Evolutionary conservation across 352 stramenopile genomes (phyloP), one percentile per base, ranked within the genome.

Genomic region (Aphanomyces cochlioides): DNA sequence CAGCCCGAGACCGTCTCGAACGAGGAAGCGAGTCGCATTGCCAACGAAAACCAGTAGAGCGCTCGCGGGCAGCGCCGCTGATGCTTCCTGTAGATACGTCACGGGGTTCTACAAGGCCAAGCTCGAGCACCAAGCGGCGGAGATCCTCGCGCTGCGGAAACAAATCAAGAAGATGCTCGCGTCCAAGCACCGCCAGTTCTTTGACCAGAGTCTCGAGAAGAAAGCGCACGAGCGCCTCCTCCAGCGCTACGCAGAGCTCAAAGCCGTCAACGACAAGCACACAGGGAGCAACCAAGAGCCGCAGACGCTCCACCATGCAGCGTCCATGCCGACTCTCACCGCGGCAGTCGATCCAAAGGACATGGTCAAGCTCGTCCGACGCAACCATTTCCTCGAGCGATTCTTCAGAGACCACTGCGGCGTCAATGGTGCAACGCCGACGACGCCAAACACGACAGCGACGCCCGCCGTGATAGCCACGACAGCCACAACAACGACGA

Each of bases 101-200:
- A 69, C 89, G 10, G 77, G 81, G 34, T 76, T 88, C 40, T 91
- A 91, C 67, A 78, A 79, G 36, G 67, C 69, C 34, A 80, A 81
- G 72, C 72, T 84, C 56, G 79, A 88, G 47, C 75, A 79, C 21
- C 64, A 70, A 70, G 47, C 64, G 38, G 34, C 39, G 6, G 64
- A 70, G 40, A 70, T 70, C 47, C 40, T 70, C 5, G 53, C 47
- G 19, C 67, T 88, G 6, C 77, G 88, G 40, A 80, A 79, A 3
- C 74, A 89, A 28, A 79, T 86, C 4, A 81, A 91, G 48, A 90
- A 88, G 56, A 88, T 93, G 81, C 90, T 91, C 59, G 82, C 83
- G 36, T 87, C 81, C 6, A 82, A 93, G 67, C 88, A 91, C 63
- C 78, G 78, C 7, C 76, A 89, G 73, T 91, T 90, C 72, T 83